Evolutionary conservation across 306 rosid genomes (phyloP), one percentile per base, ranked within the genome.

Genomic region (Gleditsia sinensis): DNA sequence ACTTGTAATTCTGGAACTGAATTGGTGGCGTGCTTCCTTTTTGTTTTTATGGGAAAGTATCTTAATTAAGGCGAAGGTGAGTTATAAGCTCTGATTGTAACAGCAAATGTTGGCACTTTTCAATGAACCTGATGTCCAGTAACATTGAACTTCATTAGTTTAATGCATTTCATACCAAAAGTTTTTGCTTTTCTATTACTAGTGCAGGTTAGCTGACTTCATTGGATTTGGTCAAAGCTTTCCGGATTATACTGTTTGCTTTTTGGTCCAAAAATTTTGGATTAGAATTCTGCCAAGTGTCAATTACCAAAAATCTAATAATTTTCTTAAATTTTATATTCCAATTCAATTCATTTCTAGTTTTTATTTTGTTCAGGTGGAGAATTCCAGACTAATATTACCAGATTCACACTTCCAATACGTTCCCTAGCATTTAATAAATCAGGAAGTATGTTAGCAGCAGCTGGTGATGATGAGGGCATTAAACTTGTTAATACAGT

Each of bases 401-500:
- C 99, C 8, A 79, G 99, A 78, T 94, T 94, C 70, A 92, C 96
- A n/a, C 84, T 94, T 79, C 99, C 99, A 43, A 85, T 92, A 69
- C 96, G 97, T 4, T 78, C 85, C 24, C 83, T 94, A 28, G 91
- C 93, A 3, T 94, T 94, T 67, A 94, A 94, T 80, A 88, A 87
- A 74, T 90, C 96, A 12, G 97, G 97, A 55, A 92, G 97, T 51
- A 81, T 90, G 80, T 81, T 94, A 74, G 97, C 96, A 9, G 98
- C 99, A 0, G 97, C 97, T 37, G 99, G 99, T 34, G 99, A 94
- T 64, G 99, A 94, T 50, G 97, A 92, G 53, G 96, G 99, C 21
- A 88, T 94, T 80, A 94, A 94, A 64, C 99, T 94, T 49, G 86
- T 94, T 32, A 94, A 90, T 63, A 94, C 99, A 24, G 76, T 92